Conservation (phyloP, 331 rosid genomes). For the Arachis monticola region DNA sequence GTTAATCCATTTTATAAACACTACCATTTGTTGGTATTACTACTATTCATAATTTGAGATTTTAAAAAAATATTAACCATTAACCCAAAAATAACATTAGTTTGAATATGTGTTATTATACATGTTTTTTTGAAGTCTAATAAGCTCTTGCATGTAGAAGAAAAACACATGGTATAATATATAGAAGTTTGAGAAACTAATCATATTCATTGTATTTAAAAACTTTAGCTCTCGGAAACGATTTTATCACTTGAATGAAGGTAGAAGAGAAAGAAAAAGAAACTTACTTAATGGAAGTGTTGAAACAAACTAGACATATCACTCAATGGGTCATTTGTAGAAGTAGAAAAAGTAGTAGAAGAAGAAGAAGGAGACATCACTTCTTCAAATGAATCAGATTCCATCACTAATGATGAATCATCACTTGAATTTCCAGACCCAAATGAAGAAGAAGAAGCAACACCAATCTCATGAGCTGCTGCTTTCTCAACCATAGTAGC, state of each 20-base stretch:
- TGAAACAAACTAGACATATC: conserved; percentile 52
- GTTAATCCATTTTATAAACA: too few relatives aligned
- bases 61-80: too few relatives aligned
- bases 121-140: neutral
- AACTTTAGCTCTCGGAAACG: neutral
- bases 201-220: too few relatives aligned
- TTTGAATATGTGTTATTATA: too few relatives aligned
- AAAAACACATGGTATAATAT: too few relatives aligned
- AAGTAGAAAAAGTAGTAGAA: conserved; percentile 11
- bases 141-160: neutral
- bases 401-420: conserved; percentile 23
- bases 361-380: conserved; percentile 34
- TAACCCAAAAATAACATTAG: neutral
- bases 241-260: neutral
- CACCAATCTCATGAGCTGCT: conserved; percentile 15
- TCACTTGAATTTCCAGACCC: conserved; percentile 37
- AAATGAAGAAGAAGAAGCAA: conserved; percentile 5
- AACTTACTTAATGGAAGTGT: conserved; percentile 48
- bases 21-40: too few relatives aligned
- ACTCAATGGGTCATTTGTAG: conserved; percentile 32
- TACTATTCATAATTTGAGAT: too few relatives aligned
- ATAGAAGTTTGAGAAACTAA: too few relatives aligned
- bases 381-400: conserved; percentile 44
- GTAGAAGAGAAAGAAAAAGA: neutral
- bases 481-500: conserved; percentile 5